Conservation (phyloP, 345 rosid genomes). For the Dipteronia dyeriana region DNA sequence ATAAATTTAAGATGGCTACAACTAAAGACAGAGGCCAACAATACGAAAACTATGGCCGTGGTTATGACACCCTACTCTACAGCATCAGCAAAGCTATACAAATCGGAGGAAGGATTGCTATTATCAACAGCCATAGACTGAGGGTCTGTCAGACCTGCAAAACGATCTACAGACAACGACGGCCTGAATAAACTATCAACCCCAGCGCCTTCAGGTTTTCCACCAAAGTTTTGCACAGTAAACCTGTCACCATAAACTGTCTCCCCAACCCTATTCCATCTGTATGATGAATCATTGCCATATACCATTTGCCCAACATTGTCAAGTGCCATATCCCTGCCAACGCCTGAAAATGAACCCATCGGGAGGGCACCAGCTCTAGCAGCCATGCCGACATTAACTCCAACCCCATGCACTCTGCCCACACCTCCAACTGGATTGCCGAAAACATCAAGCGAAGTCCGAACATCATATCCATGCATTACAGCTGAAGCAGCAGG, state of each 20-base stretch:
- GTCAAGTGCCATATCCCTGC: slow-evolving; percentile 23
- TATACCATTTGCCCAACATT: slow-evolving; percentile 28
- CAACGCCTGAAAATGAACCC: slow-evolving; percentile 41
- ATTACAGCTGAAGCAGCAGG: slow-evolving; percentile 38
- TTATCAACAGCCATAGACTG: slow-evolving; percentile 23
- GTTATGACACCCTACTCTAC: slow-evolving; percentile 18
- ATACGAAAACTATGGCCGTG: not conserved
- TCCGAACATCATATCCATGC: slow-evolving; percentile 34
- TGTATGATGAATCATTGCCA: slow-evolving; percentile 23
- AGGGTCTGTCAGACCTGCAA: slow-evolving; percentile 41
- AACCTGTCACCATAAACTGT: slow-evolving; percentile 26
- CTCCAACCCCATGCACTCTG: slow-evolving; percentile 19
- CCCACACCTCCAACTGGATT: slow-evolving; percentile 23
- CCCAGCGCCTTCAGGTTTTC: slow-evolving; percentile 32
- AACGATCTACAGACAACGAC: slow-evolving; percentile 46
- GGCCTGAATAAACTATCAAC: slow-evolving; percentile 31
- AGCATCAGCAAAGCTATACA: slow-evolving; percentile 45
- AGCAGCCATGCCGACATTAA: slow-evolving; percentile 12
- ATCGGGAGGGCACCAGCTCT: slow-evolving; percentile 24
- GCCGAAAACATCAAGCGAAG: slow-evolving; percentile 39
- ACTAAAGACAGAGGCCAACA: slow-evolving; percentile 4
- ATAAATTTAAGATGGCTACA: not conserved
- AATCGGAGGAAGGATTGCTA: slow-evolving; percentile 31
- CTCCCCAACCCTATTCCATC: slow-evolving; percentile 31
- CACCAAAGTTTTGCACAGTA: slow-evolving; percentile 26